Conservation (phyloP, 805 yeast species). For the Wickerhamomyces mucosus region DNA sequence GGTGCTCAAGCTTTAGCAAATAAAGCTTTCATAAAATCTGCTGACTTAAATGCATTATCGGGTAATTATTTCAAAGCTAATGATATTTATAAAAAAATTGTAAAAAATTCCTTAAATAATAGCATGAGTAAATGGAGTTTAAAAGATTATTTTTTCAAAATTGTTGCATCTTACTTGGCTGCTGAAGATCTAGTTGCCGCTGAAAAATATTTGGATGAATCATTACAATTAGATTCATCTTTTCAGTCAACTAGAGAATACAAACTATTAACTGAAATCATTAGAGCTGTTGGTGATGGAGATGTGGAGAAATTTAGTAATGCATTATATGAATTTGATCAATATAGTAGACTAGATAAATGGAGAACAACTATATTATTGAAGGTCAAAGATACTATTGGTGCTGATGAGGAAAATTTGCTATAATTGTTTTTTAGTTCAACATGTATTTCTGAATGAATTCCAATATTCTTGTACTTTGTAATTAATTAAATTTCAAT, state of each 20-base stretch:
- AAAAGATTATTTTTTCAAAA: slow-evolving; percentile 84
- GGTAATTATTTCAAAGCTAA: slow-evolving; percentile 74
- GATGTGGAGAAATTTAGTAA: slow-evolving; percentile 70
- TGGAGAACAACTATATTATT: slow-evolving; percentile 81
- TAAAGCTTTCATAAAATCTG: slow-evolving; percentile 82
- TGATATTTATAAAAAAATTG: slow-evolving; percentile 67
- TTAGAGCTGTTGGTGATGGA: slow-evolving; percentile 70
- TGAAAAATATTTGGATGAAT: slow-evolving; percentile 54
- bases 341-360: slow-evolving; percentile 78
- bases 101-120: slow-evolving; percentile 65
- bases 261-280: slow-evolving; percentile 52
- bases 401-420: slow-evolving; percentile 62
- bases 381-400: slow-evolving; percentile 67
- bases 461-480: no score
- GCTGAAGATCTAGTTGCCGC: slow-evolving; percentile 84
- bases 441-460: no score
- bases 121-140: slow-evolving; percentile 80
- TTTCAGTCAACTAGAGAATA: slow-evolving; percentile 73
- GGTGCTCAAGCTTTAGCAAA: slow-evolving; percentile 86
- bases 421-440: slow-evolving; percentile 12
- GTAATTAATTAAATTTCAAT: no score
- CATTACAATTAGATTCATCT: slow-evolving; percentile 60
- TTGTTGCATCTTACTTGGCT: slow-evolving; percentile 75
- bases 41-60: slow-evolving; percentile 72
- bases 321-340: slow-evolving; percentile 75